These are phyloP conservation scores for Scenedesmus sp. DNA, from an alignment of 163 green algal genomes.

Conservation along the genomic window DNA sequence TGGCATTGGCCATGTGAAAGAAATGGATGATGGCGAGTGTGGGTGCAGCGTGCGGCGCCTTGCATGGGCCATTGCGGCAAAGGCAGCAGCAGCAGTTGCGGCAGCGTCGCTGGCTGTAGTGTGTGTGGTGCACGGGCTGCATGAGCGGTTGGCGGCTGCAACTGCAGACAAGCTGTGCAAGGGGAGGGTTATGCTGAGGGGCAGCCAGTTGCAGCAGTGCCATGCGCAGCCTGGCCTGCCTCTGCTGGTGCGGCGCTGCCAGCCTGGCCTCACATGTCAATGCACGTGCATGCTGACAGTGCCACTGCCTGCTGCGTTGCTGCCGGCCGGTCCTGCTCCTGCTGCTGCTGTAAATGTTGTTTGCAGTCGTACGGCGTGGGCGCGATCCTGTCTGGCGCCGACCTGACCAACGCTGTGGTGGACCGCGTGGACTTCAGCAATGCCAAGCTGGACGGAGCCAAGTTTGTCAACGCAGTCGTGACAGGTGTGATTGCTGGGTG, in stretches of 20 bases:
- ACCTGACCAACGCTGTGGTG: constrained; percentile 95
- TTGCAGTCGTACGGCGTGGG: constrained; percentile 81
- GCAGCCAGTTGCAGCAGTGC: not conserved
- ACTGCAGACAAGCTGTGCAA: not conserved
- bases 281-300: not conserved
- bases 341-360: not conserved
- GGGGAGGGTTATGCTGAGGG: not conserved
- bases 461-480: constrained; percentile 62
- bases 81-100: not conserved
- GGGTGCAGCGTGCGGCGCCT: not conserved
- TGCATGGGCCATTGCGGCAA: not conserved
- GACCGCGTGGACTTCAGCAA: constrained; percentile 90
- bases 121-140: not conserved
- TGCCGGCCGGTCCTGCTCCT: not conserved
- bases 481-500: not conserved
- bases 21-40: not conserved
- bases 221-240: not conserved
- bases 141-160: too few species aligned
- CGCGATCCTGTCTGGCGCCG: constrained; percentile 76
- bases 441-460: constrained; percentile 79
- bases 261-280: not conserved
- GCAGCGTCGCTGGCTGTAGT: not conserved
- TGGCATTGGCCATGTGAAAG: not conserved
- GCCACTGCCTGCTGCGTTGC: not conserved
- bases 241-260: not conserved